Conservation (phyloP, 2,329 filamentous ascomycete species). For the Monosporascus sp. region DNA sequence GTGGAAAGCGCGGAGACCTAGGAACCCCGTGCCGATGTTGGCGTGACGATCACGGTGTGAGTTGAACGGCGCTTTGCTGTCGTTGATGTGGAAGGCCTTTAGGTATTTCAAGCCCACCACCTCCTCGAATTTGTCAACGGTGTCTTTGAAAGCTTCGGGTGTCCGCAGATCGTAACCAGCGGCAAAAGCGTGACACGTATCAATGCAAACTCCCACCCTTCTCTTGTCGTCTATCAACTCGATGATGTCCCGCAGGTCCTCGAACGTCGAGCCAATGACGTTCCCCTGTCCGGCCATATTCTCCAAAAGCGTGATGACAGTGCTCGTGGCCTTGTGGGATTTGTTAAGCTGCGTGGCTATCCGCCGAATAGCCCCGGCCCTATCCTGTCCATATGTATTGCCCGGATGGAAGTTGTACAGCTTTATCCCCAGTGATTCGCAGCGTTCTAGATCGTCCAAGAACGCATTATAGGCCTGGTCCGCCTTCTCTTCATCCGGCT, state of each 20-base stretch:
- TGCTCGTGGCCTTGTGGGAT: conserved; percentile 69
- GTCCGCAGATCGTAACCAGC: conserved; percentile 86
- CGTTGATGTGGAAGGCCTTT: conserved; percentile 84
- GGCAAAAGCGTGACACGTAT: conserved; percentile 95
- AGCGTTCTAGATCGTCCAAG: conserved; percentile 79
- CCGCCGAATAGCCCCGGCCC: conserved; percentile 65
- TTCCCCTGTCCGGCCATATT: conserved; percentile 94
- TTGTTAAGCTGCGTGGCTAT: conserved; percentile 79
- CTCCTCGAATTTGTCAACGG: conserved; percentile 70
- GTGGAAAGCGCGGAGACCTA: conserved; percentile 87
- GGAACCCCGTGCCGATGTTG: conserved; percentile 92
- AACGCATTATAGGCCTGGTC: conserved; percentile 82
- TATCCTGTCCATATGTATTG: conserved; percentile 63
- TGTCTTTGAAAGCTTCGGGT: conserved; percentile 65
- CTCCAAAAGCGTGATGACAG: conserved; percentile 80
- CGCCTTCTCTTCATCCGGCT: conserved; percentile 72
- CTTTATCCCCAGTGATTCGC: conserved; percentile 76
- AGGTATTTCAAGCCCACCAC: conserved; percentile 75
- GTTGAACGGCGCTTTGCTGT: conserved; percentile 82
- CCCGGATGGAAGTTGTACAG: conserved; percentile 99
- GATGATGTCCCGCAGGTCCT: conserved; percentile 84
- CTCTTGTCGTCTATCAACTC: conserved; percentile 70
- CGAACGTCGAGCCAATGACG: conserved; percentile 77
- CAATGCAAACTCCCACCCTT: conserved; percentile 88
- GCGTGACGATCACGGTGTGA: conserved; percentile 87